Percentiles rank a stretch among this genome's conserved stretches.
Conservation (phyloP, 1,284 basidiomycete species). For the Marasmius tenuissimus region DNA sequence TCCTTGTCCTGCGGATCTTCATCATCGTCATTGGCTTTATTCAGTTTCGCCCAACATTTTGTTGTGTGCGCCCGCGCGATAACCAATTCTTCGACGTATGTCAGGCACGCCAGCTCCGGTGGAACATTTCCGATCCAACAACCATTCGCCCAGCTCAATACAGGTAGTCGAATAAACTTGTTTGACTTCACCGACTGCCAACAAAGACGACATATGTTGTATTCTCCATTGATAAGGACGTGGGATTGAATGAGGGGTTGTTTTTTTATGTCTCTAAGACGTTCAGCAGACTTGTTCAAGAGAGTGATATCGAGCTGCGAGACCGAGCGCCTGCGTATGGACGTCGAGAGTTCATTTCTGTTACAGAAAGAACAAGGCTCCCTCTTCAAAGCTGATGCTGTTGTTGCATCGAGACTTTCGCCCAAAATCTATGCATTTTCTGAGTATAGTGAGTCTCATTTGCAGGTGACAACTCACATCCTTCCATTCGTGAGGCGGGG, state of each 20-base stretch:
- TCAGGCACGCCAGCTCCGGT: background rate
- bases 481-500: background rate
- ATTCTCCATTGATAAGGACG: background rate
- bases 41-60: slow-evolving; percentile 14
- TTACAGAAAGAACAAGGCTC: too few species aligned
- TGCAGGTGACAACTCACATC: background rate
- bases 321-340: too few species aligned
- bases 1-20: too few species aligned
- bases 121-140: slow-evolving; percentile 17
- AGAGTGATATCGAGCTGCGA: background rate
- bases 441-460: background rate
- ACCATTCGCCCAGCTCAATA: slow-evolving; percentile 8
- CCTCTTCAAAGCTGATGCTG: background rate
- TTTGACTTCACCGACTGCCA: background rate
- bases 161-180: background rate
- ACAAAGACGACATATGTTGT: background rate
- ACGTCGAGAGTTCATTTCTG: too few species aligned
- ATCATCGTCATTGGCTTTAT: too few species aligned
- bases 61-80: slow-evolving; percentile 15
- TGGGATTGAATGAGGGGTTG: background rate
- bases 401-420: background rate
- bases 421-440: background rate
- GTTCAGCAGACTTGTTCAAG: background rate
- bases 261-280: background rate
- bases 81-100: slow-evolving; percentile 14